Evolutionary conservation across 2,329 filamentous ascomycete species (phyloP).

Genomic region (Whalleya microplaca): DNA sequence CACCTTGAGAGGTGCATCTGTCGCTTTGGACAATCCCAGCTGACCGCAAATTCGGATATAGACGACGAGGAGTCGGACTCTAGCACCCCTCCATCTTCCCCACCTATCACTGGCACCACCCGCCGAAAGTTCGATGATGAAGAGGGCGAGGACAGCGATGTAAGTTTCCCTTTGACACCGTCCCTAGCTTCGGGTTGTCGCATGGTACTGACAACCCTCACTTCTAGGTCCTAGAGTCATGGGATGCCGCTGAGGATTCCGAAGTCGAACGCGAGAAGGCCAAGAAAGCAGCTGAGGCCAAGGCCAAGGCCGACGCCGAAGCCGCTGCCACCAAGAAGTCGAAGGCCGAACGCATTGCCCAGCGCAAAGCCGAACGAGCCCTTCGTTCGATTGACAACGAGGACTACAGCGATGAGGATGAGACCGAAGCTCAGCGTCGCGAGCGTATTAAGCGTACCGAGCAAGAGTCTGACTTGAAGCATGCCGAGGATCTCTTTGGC

Average conservation of each 20-base stretch:
- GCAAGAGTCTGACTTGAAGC: slow-evolving; percentile 84
- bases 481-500: slow-evolving; percentile 91
- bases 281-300: slow-evolving; percentile 81
- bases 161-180: slow-evolving; percentile 46
- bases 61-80: slow-evolving; percentile 45
- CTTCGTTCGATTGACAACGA: slow-evolving; percentile 55
- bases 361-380: slow-evolving; percentile 68
- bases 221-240: slow-evolving; percentile 83
- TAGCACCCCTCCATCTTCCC: slow-evolving; percentile 42
- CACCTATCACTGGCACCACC: slow-evolving; percentile 40
- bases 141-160: slow-evolving; percentile 79
- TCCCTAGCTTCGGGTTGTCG: slow-evolving; percentile 13
- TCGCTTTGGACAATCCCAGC: slow-evolving; percentile 17
- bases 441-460: slow-evolving; percentile 78
- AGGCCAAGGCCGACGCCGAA: slow-evolving; percentile 87
- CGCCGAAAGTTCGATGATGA: slow-evolving; percentile 87
- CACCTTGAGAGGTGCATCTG: slow-evolving; percentile 13
- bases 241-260: slow-evolving; percentile 96
- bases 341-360: slow-evolving; percentile 83
- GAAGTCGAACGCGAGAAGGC: slow-evolving; percentile 96
- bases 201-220: slow-evolving; percentile 6
- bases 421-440: slow-evolving; percentile 73
- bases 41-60: slow-evolving; percentile 31
- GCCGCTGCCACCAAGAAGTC: slow-evolving; percentile 90
- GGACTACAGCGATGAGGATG: slow-evolving; percentile 67